Base-by-base conservation (phyloP, 179 eudicot genomes). In the Corrigiola litoralis region DNA sequence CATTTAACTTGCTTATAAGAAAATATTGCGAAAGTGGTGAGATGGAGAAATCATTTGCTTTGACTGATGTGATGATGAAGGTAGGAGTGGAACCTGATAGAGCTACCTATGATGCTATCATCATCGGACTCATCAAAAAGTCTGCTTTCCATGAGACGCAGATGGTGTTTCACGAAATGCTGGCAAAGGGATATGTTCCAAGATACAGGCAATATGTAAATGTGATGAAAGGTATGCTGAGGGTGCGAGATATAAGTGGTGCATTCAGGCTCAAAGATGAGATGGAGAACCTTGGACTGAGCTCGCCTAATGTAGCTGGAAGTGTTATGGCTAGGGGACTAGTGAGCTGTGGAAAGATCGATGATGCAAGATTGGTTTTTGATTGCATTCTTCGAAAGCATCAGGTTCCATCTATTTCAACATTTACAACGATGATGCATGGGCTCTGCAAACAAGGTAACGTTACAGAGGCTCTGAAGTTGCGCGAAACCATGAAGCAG, bases 241-340 rank as follows among this genome's bases (percentile, higher is more conserved):
- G 77, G 72, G 61, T 37, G 44, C 86, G 86, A 82, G 87, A 86
- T 69, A 44, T 84, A 71, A 37, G 69, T 49, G 78, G 87, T 47
- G 94, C 97, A 38, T 80, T 85, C 18, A 76, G 75, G 72, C 72
- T 91, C 49, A 84, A 74, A 75, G 85, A 85, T 73, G 89, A 89
- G 44, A 83, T 89, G 85, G 78, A 75, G 67, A 69, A 65, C 34
- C 73, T 81, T 59, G 85, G 86, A 55, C 70, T 83, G 25, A 64
- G 64, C 66, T 73, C 86, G 21, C 69, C 49, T 33, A 72, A 70
- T 57, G 58, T 73, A 66, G 89, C 87, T 48, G 89, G 82, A 41
- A 79, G 94, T 77, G 85, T 91, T 38, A 67, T 91, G 66, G 79
- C 89, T 58, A 80, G 94, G 69, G 97, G 91, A 69, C 89, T 91